These are phyloP conservation scores for Ceratocystis huliohia DNA, from an alignment of 2,329 filamentous ascomycete genomes.

Conservation along the genomic window DNA sequence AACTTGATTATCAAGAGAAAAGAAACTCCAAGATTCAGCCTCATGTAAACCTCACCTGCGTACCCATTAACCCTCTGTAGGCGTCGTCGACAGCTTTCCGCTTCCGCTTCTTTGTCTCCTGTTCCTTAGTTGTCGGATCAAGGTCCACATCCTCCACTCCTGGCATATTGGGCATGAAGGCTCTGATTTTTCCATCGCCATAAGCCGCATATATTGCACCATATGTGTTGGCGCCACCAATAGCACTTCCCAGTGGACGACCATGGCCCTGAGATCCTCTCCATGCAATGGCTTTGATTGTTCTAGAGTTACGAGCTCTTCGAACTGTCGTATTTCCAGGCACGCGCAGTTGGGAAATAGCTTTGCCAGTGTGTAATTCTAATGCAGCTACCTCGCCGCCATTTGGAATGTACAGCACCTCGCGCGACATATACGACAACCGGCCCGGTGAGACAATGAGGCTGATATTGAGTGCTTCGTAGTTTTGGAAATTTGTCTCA, in stretches of 20 bases:
- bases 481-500: slow-evolving; percentile 68
- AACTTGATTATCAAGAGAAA: background rate
- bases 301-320: slow-evolving; percentile 43
- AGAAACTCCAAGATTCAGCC: background rate
- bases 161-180: slow-evolving; percentile 54
- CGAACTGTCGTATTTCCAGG: slow-evolving; percentile 30
- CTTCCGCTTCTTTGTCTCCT: slow-evolving; percentile 45
- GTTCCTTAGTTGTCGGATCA: slow-evolving; percentile 29
- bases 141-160: slow-evolving; percentile 36
- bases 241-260: slow-evolving; percentile 45
- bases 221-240: slow-evolving; percentile 41
- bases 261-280: slow-evolving; percentile 47
- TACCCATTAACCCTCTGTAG: slow-evolving; percentile 56
- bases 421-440: slow-evolving; percentile 42
- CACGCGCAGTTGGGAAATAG: slow-evolving; percentile 58
- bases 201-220: slow-evolving; percentile 66
- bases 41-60: slow-evolving; percentile 12
- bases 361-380: slow-evolving; percentile 62
- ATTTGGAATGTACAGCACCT: slow-evolving; percentile 71
- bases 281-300: slow-evolving; percentile 69
- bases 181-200: slow-evolving; percentile 68
- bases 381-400: slow-evolving; percentile 67
- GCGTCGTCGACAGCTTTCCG: slow-evolving; percentile 68
- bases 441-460: slow-evolving; percentile 52
- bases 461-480: slow-evolving; percentile 45